Conservation (phyloP, 2,329 filamentous ascomycete genomes). For the Atkinsonella texensis region DNA sequence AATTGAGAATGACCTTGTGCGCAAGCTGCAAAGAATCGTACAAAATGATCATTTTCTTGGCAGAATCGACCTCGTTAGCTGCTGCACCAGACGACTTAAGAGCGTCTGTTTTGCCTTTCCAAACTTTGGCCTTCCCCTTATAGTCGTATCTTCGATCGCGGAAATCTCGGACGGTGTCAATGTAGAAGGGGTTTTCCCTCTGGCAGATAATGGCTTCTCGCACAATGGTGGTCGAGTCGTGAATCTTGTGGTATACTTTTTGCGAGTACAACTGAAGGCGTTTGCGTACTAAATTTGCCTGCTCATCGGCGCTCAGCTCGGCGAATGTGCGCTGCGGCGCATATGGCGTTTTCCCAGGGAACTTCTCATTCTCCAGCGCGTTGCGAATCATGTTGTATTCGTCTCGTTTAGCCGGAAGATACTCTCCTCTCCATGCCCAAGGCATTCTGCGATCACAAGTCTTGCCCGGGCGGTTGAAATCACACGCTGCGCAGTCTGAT, state of each 20-base stretch:
- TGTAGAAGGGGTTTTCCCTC: slow-evolving; percentile 95
- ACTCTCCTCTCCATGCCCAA: slow-evolving; percentile 98
- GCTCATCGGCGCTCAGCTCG: slow-evolving; percentile 71
- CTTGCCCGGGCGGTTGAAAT: slow-evolving; percentile 95
- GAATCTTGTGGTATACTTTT: slow-evolving; percentile 99
- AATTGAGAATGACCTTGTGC: slow-evolving; percentile 98
- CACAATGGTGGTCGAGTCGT: slow-evolving; percentile 83
- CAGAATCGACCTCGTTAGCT: slow-evolving; percentile 69
- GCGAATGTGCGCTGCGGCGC: slow-evolving; percentile 63
- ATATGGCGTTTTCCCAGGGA: slow-evolving; percentile 67
- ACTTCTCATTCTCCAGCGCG: slow-evolving; percentile 81
- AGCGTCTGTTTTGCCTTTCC: slow-evolving; percentile 90
- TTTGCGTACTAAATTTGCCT: slow-evolving; percentile 69
- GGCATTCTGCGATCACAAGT: slow-evolving; percentile 90
- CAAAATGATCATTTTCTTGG: slow-evolving; percentile 96
- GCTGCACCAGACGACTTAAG: slow-evolving; percentile 74
- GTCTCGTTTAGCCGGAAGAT: slow-evolving; percentile 86
- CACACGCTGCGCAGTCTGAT: slow-evolving; percentile 90
- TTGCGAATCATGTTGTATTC: slow-evolving; percentile 99
- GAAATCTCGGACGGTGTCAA: slow-evolving; percentile 91
- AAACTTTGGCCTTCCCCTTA: slow-evolving; percentile 95
- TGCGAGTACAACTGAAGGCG: slow-evolving; percentile 87
- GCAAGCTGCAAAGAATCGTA: slow-evolving; percentile 94
- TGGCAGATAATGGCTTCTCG: slow-evolving; percentile 97
- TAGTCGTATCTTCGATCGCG: slow-evolving; percentile 96